Conservation (phyloP, 116 monocot species). For the Dioscorea cayenensis region DNA sequence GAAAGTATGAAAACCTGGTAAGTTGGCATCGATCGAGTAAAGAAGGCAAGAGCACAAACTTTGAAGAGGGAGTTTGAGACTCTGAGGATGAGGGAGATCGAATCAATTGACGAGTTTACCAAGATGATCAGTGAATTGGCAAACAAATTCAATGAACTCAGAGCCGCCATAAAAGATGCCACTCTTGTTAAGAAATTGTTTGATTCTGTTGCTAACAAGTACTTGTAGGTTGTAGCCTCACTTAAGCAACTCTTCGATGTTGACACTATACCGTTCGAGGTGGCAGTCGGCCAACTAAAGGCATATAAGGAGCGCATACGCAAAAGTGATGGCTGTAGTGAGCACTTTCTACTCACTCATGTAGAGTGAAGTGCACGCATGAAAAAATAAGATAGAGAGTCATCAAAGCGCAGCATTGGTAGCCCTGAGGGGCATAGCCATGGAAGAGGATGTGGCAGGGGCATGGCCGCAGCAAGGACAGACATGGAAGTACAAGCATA, state of each 20-base stretch:
- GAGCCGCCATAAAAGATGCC: constrained; percentile 10
- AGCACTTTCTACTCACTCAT: constrained; percentile 11
- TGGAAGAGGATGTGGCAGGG: not conserved
- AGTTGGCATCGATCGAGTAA: no score
- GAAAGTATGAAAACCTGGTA: no score
- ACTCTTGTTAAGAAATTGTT: constrained; percentile 12
- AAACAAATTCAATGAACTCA: constrained; percentile 1
- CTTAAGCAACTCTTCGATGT: constrained; percentile 17
- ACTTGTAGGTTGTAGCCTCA: constrained; percentile 2
- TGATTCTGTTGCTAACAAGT: constrained; percentile 6
- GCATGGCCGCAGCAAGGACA: not conserved
- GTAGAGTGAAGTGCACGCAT: not conserved
- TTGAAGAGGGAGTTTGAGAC: not conserved
- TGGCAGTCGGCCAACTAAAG: constrained; percentile 12
- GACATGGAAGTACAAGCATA: not conserved
- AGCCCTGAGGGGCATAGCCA: not conserved
- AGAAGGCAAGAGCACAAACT: no score
- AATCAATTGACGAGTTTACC: constrained; percentile 16
- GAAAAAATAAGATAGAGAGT: not conserved
- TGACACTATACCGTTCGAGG: constrained; percentile 10
- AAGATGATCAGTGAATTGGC: constrained; percentile 4
- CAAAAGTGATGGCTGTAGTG: not conserved
- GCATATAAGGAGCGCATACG: constrained; percentile 10
- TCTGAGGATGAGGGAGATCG: constrained; percentile 10
- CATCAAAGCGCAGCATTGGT: not conserved